Percentiles rank a stretch among this genome's conserved stretches.
phyloP scores from a whole-genome alignment of 1,284 basidiomycete genomes.

The Cryptococcus neoformans region DNA sequence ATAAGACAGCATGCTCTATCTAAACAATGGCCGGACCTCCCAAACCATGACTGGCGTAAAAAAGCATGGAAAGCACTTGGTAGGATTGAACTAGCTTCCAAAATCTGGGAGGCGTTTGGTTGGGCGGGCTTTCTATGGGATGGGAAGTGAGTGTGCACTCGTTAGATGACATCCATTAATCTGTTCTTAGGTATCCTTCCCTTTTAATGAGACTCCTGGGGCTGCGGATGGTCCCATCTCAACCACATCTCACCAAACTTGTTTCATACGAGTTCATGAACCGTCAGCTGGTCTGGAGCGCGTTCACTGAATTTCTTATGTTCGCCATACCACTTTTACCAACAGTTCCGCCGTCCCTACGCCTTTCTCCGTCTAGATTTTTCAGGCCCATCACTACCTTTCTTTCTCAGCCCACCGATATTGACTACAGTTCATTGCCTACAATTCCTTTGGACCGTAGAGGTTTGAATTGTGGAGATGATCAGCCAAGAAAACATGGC shows the following conservation, averaged over 20 bases:
- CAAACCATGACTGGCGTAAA: constrained; percentile 68
- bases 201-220: constrained; percentile 76
- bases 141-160: constrained; percentile 59
- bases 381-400: constrained; percentile 23
- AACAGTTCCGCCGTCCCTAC: constrained; percentile 54
- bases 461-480: background rate
- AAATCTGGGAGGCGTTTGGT: constrained; percentile 62
- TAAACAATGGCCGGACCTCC: constrained; percentile 84
- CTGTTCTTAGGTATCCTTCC: constrained; percentile 70
- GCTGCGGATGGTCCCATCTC: constrained; percentile 73
- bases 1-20: constrained; percentile 73
- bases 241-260: constrained; percentile 68
- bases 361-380: constrained; percentile 53
- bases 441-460: constrained; percentile 3
- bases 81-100: constrained; percentile 63
- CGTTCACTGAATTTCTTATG: constrained; percentile 95
- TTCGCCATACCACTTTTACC: constrained; percentile 85
- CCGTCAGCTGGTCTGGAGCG: constrained; percentile 98
- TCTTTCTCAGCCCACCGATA: constrained; percentile 22
- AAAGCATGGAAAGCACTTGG: constrained; percentile 72
- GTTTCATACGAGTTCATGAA: constrained; percentile 99
- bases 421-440: constrained; percentile 28
- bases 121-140: constrained; percentile 83
- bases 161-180: background rate
- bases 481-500: constrained; percentile 5